A percentile compares a stretch with the other conserved stretches of the same genome.
Evolutionary conservation across 2,329 filamentous ascomycete species (phyloP).

Genomic region (Xylaria sp.): DNA sequence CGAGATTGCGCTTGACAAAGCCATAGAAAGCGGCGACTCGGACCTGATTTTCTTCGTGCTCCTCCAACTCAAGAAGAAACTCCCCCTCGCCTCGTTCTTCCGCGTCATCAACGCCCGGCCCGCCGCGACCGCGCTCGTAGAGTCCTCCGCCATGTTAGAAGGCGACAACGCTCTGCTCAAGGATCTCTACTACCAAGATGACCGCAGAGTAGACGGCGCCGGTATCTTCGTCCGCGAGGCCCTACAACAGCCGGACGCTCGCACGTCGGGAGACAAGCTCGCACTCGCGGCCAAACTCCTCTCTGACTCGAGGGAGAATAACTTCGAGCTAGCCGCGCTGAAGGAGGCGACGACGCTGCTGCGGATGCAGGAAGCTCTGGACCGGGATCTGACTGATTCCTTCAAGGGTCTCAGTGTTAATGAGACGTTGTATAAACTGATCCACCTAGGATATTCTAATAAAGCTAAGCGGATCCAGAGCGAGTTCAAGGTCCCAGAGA

Average conservation of each 20-base stretch:
- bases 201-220: conserved; percentile 86
- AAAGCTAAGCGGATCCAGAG: conserved; percentile 87
- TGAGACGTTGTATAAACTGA: conserved; percentile 89
- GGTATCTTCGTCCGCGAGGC: conserved; percentile 89
- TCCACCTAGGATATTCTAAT: conserved; percentile 82
- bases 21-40: conserved; percentile 93
- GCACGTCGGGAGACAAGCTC: conserved; percentile 83
- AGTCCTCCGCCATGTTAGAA: conserved; percentile 77
- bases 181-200: conserved; percentile 97
- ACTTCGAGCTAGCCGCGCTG: conserved; percentile 77
- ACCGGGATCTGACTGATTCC: conserved; percentile 80
- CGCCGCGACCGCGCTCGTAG: conserved; percentile 87
- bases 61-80: conserved; percentile 86
- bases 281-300: conserved; percentile 86
- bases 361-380: conserved; percentile 85
- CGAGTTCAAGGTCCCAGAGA: conserved; percentile 94
- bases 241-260: conserved; percentile 74
- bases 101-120: conserved; percentile 87
- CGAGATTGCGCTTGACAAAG: conserved; percentile 93
- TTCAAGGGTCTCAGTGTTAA: conserved; percentile 89
- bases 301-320: conserved; percentile 81
- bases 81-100: conserved; percentile 92
- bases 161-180: conserved; percentile 85
- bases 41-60: conserved; percentile 93
- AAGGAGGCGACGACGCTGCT: conserved; percentile 84